phyloP scores from a whole-genome alignment of 164 flowering plant genomes.

The Stephania yunnanensis region DNA sequence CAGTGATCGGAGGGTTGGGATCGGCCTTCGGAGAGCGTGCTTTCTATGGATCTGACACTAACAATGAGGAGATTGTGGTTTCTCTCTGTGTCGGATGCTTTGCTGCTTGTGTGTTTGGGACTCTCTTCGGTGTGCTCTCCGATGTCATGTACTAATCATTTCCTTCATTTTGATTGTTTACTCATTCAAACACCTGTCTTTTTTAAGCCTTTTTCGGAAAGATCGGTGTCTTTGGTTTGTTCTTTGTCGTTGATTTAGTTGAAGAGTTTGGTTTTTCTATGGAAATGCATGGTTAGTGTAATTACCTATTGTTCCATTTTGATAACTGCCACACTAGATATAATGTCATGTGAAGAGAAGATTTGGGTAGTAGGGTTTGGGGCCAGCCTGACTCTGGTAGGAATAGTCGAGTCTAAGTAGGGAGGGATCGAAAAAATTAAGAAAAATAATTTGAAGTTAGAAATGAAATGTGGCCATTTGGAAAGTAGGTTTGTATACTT shows the following conservation, averaged over 20 bases:
- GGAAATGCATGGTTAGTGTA: background rate
- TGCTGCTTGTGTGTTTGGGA: slow-evolving; percentile 44
- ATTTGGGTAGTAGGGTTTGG: too few species aligned
- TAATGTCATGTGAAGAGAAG: too few species aligned
- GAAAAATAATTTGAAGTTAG: too few species aligned
- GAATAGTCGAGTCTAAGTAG: too few species aligned
- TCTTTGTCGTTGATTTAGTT: background rate
- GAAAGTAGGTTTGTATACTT: too few species aligned
- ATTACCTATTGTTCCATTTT: too few species aligned
- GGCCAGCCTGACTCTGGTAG: too few species aligned
- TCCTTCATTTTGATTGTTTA: background rate
- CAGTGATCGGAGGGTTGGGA: slow-evolving; percentile 78
- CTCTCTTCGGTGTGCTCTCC: slow-evolving; percentile 60
- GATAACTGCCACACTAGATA: too few species aligned
- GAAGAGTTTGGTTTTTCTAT: background rate
- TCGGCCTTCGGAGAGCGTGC: slow-evolving; percentile 70
- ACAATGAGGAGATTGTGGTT: slow-evolving; percentile 53
- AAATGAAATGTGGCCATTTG: too few species aligned
- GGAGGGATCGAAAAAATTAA: too few species aligned
- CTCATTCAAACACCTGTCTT: background rate
- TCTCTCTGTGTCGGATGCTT: slow-evolving; percentile 49
- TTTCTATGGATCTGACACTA: slow-evolving; percentile 43
- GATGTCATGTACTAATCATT: slow-evolving; percentile 51
- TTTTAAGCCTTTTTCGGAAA: background rate
- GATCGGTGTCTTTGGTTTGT: background rate